phyloP scores from a whole-genome alignment of 2,329 filamentous ascomycete genomes.

The Colletotrichum costaricense region DNA sequence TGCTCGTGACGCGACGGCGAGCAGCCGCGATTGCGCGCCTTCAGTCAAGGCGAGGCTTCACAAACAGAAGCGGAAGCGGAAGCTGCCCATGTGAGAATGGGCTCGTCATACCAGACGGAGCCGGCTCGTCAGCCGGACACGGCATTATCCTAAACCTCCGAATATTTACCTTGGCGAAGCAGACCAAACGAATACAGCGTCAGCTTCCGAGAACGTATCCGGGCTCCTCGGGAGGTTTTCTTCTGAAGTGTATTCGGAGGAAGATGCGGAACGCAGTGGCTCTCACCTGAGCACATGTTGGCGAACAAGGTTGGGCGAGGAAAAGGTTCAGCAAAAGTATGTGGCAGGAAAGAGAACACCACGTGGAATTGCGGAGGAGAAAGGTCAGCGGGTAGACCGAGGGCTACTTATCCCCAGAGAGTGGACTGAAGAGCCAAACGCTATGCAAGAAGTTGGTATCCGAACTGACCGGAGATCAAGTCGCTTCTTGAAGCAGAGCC shows the following conservation, averaged over 20 bases:
- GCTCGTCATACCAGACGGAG: not conserved
- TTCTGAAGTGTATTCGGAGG: not conserved
- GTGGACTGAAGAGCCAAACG: not conserved
- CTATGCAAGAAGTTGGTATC: not conserved
- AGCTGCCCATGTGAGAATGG: not conserved
- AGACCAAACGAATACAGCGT: not conserved
- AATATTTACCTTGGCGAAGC: not conserved
- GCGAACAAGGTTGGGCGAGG: not conserved
- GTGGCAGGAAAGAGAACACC: conserved; percentile 3
- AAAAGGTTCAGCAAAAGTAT: not conserved
- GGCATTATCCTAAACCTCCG: not conserved
- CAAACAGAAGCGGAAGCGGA: not conserved
- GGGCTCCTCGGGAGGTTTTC: not conserved
- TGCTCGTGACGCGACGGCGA: not conserved
- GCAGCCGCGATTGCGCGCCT: not conserved
- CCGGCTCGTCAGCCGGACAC: not conserved
- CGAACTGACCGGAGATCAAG: not conserved
- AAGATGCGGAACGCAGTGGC: not conserved
- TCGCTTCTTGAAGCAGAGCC: not conserved
- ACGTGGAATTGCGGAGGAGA: not conserved
- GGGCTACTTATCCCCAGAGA: not conserved
- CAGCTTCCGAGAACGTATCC: not conserved
- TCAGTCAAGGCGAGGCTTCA: not conserved
- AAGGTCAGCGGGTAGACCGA: not conserved
- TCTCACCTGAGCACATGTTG: not conserved